phyloP scores from a whole-genome alignment of 2,329 filamentous ascomycete genomes.

The Beauveria sp. region DNA sequence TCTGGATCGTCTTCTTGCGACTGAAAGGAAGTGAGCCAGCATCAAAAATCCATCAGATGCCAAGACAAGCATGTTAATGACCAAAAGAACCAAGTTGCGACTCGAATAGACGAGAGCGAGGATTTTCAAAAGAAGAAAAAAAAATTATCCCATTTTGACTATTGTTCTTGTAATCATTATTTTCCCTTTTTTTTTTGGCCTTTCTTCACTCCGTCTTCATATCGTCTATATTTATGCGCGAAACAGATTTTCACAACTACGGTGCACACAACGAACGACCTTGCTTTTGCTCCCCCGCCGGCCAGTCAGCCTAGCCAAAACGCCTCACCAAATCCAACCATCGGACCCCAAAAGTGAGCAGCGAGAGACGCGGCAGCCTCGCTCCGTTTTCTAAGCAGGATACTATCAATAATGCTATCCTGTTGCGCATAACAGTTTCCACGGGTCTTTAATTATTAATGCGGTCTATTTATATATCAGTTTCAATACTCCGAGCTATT shows the following conservation, averaged over 20 bases:
- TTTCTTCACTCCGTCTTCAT: not conserved
- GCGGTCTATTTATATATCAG: no score
- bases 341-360: not conserved
- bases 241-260: not conserved
- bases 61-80: not conserved
- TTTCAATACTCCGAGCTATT: no score
- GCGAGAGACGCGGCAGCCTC: not conserved
- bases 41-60: not conserved
- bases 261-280: no score
- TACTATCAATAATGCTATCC: no score
- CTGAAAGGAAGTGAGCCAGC: not conserved
- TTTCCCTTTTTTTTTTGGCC: no score
- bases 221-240: not conserved
- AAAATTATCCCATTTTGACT: no score
- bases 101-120: not conserved
- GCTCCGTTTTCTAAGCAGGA: not conserved
- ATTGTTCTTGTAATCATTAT: no score
- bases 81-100: no score
- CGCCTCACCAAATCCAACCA: not conserved
- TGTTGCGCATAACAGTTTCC: no score
- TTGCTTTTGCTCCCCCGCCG: not conserved
- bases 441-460: no score
- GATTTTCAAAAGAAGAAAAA: no score
- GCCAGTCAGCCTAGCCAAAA: constrained; percentile 3
- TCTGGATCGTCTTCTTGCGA: not conserved